Conservation (phyloP, 129 eudicot species). For the Ambrosia trifida region DNA sequence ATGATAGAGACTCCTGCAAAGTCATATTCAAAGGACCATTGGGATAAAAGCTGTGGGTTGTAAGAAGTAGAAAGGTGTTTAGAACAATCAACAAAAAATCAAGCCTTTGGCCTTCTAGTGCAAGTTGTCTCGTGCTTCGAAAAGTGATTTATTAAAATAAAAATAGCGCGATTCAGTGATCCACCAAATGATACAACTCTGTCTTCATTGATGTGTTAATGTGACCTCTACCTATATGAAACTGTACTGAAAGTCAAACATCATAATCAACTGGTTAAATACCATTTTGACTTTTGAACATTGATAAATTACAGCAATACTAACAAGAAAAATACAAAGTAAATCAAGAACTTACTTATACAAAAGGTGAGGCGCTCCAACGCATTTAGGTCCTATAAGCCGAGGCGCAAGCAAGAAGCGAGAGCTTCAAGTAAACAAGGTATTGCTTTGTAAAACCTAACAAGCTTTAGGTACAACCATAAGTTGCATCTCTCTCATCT, state of each 20-base stretch:
- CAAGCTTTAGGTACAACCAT: too few relatives aligned
- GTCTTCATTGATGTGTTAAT: constrained; percentile 76
- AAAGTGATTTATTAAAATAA: not conserved
- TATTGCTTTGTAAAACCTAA: too few relatives aligned
- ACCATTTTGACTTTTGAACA: not conserved
- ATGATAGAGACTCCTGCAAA: not conserved
- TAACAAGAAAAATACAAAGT: not conserved
- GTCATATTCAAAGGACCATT: not conserved
- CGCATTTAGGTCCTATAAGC: too few relatives aligned
- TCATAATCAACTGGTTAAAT: not conserved
- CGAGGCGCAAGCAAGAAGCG: too few relatives aligned
- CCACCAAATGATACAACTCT: constrained; percentile 56
- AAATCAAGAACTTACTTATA: not conserved
- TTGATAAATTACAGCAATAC: not conserved
- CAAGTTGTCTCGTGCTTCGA: not conserved
- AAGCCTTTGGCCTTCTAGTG: not conserved
- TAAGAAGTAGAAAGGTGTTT: not conserved
- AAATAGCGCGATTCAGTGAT: constrained; percentile 51
- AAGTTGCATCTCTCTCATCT: too few relatives aligned
- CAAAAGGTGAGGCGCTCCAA: too few relatives aligned
- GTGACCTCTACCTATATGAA: constrained; percentile 92
- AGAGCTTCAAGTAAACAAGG: too few relatives aligned
- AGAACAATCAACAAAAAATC: not conserved
- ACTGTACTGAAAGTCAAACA: constrained; percentile 39
- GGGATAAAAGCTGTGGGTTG: not conserved